These are phyloP conservation scores for Ceratobasidium sp. DNA, from an alignment of 1,284 basidiomycete genomes.

Conservation along the genomic window DNA sequence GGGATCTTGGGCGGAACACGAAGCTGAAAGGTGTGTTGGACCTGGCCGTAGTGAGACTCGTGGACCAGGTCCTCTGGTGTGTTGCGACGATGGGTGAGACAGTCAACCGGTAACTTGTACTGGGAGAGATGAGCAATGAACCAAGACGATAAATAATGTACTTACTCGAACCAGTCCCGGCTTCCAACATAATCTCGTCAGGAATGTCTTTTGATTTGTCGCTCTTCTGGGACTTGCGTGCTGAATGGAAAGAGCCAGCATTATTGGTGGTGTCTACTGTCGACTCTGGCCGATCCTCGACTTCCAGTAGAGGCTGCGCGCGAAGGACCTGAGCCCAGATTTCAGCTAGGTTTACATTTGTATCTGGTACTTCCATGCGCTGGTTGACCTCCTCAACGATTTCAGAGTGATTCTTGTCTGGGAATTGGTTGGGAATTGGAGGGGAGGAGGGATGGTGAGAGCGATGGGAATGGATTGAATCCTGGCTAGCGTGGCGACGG, in stretches of 20 bases:
- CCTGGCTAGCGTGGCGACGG: neutral
- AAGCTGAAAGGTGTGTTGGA: slow-evolving; percentile 50
- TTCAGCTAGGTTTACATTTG: neutral
- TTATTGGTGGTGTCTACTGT: neutral
- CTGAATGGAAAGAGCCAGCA: neutral
- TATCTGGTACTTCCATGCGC: neutral
- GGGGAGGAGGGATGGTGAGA: neutral
- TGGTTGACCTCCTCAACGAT: too few relatives aligned
- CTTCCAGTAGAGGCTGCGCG: neutral
- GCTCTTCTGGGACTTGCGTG: neutral
- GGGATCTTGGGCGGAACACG: slow-evolving; percentile 43
- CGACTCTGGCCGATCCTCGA: neutral
- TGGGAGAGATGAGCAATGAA: neutral
- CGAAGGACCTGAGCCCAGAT: neutral
- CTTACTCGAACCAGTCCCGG: too few relatives aligned
- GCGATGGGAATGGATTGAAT: neutral
- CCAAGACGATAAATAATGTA: too few relatives aligned
- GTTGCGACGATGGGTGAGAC: slow-evolving; percentile 3
- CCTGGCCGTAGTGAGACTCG: slow-evolving; percentile 50
- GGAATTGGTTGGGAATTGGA: too few relatives aligned
- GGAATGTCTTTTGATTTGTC: neutral
- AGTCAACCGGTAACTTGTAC: neutral
- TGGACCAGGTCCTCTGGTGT: neutral
- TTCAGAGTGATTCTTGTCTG: neutral
- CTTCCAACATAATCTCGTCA: neutral